A percentile compares a stretch with the other conserved stretches of the same genome.
phyloP scores from a whole-genome alignment of 2,329 filamentous ascomycete genomes.

The Arthrobotrys entomopaga region DNA sequence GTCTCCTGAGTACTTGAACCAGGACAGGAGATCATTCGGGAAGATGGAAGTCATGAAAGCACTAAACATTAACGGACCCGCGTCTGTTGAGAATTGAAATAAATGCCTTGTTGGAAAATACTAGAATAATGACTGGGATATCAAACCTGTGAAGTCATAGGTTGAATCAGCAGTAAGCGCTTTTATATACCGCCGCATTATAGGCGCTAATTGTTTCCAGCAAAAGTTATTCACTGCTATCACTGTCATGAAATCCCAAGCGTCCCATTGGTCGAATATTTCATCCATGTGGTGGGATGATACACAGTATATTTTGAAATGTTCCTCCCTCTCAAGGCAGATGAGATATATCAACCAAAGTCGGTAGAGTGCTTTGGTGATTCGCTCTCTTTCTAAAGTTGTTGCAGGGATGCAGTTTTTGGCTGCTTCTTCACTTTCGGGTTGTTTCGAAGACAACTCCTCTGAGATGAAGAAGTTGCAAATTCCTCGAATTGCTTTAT shows the following conservation, averaged over 20 bases:
- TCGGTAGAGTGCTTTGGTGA: conserved; percentile 17
- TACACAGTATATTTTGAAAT: neutral
- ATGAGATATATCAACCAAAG: conserved; percentile 12
- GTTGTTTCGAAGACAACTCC: neutral
- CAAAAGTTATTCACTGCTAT: conserved; percentile 20
- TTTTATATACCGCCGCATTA: neutral
- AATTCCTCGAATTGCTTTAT: neutral
- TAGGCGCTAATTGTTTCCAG: conserved; percentile 4
- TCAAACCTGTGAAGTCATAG: neutral
- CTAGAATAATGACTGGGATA: too few species aligned
- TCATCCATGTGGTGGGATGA: neutral
- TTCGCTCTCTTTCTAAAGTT: neutral
- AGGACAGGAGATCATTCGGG: neutral
- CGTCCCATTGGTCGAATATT: conserved; percentile 10
- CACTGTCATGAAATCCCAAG: conserved; percentile 31
- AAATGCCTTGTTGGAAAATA: too few species aligned
- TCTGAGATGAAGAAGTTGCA: neutral
- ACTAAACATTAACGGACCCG: neutral
- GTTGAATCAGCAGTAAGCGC: neutral
- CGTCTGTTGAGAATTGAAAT: too few species aligned
- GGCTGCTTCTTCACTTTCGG: neutral
- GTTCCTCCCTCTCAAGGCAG: neutral
- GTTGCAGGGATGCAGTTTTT: neutral
- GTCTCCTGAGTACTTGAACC: neutral
- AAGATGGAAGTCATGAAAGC: neutral